phyloP scores from a whole-genome alignment of 73 alveolate species.

The Strombidium stylifer region DNA sequence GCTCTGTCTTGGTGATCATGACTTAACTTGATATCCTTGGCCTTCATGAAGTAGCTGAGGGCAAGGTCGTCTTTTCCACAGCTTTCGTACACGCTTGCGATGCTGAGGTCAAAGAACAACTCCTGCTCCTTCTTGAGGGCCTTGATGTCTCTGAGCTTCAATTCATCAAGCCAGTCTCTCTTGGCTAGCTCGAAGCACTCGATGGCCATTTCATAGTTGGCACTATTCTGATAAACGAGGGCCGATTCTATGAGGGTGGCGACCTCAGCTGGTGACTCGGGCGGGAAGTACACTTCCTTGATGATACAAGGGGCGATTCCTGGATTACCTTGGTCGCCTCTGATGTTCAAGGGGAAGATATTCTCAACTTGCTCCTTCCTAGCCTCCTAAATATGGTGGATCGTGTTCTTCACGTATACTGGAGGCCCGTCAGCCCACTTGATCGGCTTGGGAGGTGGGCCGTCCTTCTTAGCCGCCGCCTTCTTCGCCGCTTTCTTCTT shows the following conservation, averaged over 20 bases:
- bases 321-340: conserved; percentile 68
- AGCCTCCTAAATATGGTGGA: conserved; percentile 44
- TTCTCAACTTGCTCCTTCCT: conserved; percentile 60
- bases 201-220: conserved; percentile 77
- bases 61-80: conserved; percentile 96
- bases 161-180: conserved; percentile 33
- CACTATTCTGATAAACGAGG: conserved; percentile 69
- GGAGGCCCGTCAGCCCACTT: conserved; percentile 68
- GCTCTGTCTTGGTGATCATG: conserved; percentile 96
- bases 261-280: conserved; percentile 80
- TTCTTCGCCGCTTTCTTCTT: conserved; percentile 48
- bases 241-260: conserved; percentile 83
- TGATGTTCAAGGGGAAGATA: conserved; percentile 62
- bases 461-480: conserved; percentile 74
- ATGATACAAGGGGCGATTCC: conserved; percentile 84
- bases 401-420: conserved; percentile 49
- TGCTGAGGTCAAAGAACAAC: conserved; percentile 84
- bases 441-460: conserved; percentile 71
- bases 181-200: conserved; percentile 79
- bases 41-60: conserved; percentile 74
- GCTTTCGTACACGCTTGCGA: conserved; percentile 91
- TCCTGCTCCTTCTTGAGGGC: conserved; percentile 50
- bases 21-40: conserved; percentile 79
- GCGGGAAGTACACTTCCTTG: conserved; percentile 85
- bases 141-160: conserved; percentile 30